phyloP scores from a whole-genome alignment of 495 filamentous ascomycete species.

The Lepidopterella palustris region DNA sequence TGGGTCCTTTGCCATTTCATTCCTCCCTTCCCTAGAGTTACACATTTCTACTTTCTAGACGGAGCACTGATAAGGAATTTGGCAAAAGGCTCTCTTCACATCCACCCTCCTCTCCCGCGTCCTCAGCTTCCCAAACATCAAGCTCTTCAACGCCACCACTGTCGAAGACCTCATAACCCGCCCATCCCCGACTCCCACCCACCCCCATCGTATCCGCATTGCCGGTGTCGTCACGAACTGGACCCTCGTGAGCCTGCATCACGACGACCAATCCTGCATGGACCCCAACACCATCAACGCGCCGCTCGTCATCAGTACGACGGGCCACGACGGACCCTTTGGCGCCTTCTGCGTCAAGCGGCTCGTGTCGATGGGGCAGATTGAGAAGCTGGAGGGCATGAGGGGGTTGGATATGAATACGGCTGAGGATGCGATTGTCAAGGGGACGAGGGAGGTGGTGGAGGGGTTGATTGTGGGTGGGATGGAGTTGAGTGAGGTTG shows the following conservation, averaged over 20 bases:
- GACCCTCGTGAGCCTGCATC: conserved; percentile 84
- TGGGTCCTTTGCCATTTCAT: conserved; percentile 8
- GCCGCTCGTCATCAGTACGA: conserved; percentile 76
- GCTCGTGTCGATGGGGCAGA: conserved; percentile 69
- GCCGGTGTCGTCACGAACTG: conserved; percentile 92
- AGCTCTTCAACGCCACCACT: conserved; percentile 88
- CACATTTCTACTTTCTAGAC: background rate
- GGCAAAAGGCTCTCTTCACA: conserved; percentile 65
- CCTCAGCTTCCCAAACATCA: conserved; percentile 77
- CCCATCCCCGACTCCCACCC: conserved; percentile 30
- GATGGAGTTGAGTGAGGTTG: conserved; percentile 87
- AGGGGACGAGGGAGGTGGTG: conserved; percentile 77
- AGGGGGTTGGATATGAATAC: conserved; percentile 83
- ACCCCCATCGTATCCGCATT: conserved; percentile 53
- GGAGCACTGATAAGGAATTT: background rate
- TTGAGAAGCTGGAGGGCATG: conserved; percentile 84
- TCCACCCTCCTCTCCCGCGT: conserved; percentile 77
- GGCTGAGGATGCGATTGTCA: conserved; percentile 87
- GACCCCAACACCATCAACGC: conserved; percentile 94
- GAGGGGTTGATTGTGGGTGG: conserved; percentile 85
- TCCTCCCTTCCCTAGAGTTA: background rate
- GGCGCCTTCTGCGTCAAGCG: conserved; percentile 85
- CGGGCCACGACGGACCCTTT: conserved; percentile 85
- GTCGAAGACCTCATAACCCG: conserved; percentile 90
- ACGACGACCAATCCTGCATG: conserved; percentile 90